Percentiles rank a stretch among this genome's conserved stretches.
These are phyloP conservation scores for Alternaria burnsii DNA, from an alignment of 2,329 filamentous ascomycete species.

Conservation along the genomic window DNA sequence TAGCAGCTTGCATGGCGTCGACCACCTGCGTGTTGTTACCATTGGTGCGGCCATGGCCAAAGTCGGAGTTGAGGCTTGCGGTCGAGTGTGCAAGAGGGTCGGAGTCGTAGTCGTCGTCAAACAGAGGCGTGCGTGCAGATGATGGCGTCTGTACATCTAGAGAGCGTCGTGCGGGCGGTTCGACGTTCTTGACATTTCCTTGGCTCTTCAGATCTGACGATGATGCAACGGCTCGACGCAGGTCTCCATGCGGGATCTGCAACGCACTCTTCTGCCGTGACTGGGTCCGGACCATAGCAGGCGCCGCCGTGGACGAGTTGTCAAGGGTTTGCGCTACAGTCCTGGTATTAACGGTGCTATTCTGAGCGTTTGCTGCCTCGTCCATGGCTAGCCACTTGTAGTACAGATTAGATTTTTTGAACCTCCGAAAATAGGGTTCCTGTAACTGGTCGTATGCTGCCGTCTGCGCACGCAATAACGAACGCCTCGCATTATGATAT, in stretches of 20 bases:
- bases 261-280: constrained; percentile 54
- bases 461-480: constrained; percentile 83
- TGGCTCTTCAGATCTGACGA: constrained; percentile 66
- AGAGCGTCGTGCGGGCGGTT: constrained; percentile 67
- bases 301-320: constrained; percentile 31
- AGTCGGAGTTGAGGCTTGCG: constrained; percentile 79
- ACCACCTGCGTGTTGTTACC: constrained; percentile 81
- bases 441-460: constrained; percentile 85
- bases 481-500: constrained; percentile 82
- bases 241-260: constrained; percentile 56
- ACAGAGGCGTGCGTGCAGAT: constrained; percentile 64
- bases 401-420: constrained; percentile 92
- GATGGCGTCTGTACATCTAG: constrained; percentile 69
- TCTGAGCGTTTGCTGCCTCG: constrained; percentile 61
- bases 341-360: constrained; percentile 37
- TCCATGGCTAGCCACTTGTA: constrained; percentile 95
- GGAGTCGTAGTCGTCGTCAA: constrained; percentile 81
- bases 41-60: constrained; percentile 49
- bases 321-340: constrained; percentile 40
- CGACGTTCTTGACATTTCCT: constrained; percentile 56
- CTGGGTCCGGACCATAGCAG: constrained; percentile 56
- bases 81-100: constrained; percentile 80
- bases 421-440: constrained; percentile 78
- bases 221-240: constrained; percentile 68
- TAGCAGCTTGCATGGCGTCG: constrained; percentile 88